Percentiles rank a stretch among this genome's conserved stretches.
Evolutionary conservation across 805 yeast genomes (phyloP).

Genomic region (Isabelozyma rhagii): DNA sequence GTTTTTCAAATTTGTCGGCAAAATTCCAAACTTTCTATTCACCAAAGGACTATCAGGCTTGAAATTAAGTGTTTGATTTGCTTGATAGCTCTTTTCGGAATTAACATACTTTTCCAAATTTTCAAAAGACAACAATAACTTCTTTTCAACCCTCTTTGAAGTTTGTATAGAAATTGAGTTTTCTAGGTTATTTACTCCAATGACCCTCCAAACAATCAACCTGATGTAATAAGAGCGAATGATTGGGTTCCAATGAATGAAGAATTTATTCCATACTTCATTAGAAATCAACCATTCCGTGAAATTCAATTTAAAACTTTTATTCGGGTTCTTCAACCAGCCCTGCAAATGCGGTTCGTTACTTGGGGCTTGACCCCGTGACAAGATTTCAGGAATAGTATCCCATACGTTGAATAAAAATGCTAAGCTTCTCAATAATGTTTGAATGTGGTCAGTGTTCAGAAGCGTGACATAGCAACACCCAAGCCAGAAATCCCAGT

Average conservation of each 20-base stretch:
- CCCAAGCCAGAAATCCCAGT: conserved; percentile 78
- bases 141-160: conserved; percentile 26
- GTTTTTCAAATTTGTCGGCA: conserved; percentile 27
- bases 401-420: conserved; percentile 76
- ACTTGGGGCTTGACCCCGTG: conserved; percentile 6
- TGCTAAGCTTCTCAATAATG: conserved; percentile 61
- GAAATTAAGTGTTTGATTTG: conserved; percentile 20
- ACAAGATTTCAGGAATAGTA: conserved; percentile 45
- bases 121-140: conserved; percentile 25
- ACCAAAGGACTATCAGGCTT: conserved; percentile 39
- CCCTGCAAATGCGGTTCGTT: conserved; percentile 6
- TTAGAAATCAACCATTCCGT: conserved; percentile 53
- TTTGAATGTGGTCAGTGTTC: conserved; percentile 56
- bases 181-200: conserved; percentile 40
- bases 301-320: conserved; percentile 47
- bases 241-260: conserved; percentile 79
- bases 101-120: conserved; percentile 22
- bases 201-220: conserved; percentile 64
- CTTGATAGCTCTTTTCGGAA: conserved; percentile 16
- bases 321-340: conserved; percentile 41
- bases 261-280: conserved; percentile 50
- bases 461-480: conserved; percentile 57
- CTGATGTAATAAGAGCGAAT: conserved; percentile 68
- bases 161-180: conserved; percentile 28
- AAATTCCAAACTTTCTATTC: conserved; percentile 48